Evolutionary conservation across 2,329 filamentous ascomycete species (phyloP).

Genomic region (Hymenotorrendiella dingleyae): DNA sequence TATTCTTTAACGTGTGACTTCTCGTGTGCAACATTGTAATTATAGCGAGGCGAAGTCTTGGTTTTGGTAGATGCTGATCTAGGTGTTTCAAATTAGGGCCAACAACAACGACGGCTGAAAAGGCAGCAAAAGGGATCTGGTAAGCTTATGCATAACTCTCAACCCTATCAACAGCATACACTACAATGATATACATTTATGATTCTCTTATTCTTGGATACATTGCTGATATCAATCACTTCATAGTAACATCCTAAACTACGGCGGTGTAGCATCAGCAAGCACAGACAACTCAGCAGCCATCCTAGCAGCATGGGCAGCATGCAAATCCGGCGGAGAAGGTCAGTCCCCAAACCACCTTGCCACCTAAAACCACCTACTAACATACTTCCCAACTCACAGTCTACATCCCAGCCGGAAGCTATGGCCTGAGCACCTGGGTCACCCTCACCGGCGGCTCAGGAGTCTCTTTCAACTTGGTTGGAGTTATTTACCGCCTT

Average conservation of each 20-base stretch:
- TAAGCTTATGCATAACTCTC: too few relatives aligned
- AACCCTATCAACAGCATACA: too few relatives aligned
- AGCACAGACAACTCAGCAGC: constrained; percentile 40
- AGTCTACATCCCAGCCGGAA: constrained; percentile 29
- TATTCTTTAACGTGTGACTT: too few relatives aligned
- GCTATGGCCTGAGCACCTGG: constrained; percentile 45
- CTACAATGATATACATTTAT: too few relatives aligned
- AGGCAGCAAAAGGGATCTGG: constrained; percentile 28
- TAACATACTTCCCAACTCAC: neutral
- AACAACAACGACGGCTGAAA: constrained; percentile 20
- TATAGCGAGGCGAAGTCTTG: too few relatives aligned
- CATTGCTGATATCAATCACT: too few relatives aligned
- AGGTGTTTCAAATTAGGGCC: too few relatives aligned
- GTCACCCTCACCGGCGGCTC: constrained; percentile 42
- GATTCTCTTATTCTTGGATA: too few relatives aligned
- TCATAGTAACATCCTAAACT: constrained; percentile 41
- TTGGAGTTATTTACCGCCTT: constrained; percentile 46
- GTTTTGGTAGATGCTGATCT: too few relatives aligned
- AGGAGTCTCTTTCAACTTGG: constrained; percentile 44
- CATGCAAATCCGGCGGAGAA: constrained; percentile 38
- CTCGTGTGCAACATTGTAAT: too few relatives aligned
- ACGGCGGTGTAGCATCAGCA: constrained; percentile 41
- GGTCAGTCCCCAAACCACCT: constrained; percentile 5
- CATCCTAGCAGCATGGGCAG: constrained; percentile 37
- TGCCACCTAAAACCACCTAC: neutral